Conservation (phyloP, 2,329 filamentous ascomycete species). For the Cytospora chrysosperma region DNA sequence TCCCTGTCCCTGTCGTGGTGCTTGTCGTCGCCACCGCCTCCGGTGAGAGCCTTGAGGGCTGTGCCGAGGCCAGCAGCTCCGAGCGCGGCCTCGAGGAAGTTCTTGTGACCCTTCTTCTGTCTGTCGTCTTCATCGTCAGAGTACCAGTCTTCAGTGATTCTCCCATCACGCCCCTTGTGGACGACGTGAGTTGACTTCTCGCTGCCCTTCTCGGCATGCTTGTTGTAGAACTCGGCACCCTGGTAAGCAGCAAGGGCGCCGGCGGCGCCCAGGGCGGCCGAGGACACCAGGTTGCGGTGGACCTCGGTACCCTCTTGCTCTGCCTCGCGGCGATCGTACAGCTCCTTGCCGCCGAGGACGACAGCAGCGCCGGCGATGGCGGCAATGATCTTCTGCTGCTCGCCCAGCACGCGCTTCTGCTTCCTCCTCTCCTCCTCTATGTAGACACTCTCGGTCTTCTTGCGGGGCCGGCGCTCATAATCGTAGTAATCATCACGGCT, state of each 20-base stretch:
- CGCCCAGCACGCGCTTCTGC: constrained; percentile 53
- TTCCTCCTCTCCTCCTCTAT: constrained; percentile 59
- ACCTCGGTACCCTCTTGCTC: constrained; percentile 49
- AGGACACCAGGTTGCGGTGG: constrained; percentile 58
- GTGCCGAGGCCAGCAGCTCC: constrained; percentile 61
- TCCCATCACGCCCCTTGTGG: constrained; percentile 54
- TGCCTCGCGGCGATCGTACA: constrained; percentile 62
- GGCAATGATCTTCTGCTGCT: constrained; percentile 66
- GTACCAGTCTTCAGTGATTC: constrained; percentile 51
- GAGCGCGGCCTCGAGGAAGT: constrained; percentile 62
- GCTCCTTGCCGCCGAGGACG: constrained; percentile 64
- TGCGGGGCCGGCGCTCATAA: constrained; percentile 49
- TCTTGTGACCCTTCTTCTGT: constrained; percentile 61
- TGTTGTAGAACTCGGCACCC: constrained; percentile 62
- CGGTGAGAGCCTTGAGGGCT: constrained; percentile 60
- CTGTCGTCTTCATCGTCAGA: constrained; percentile 55
- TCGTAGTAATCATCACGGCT: constrained; percentile 38
- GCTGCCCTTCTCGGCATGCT: constrained; percentile 55
- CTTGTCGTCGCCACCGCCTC: constrained; percentile 43
- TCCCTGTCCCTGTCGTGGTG: constrained; percentile 32
- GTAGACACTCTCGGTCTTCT: constrained; percentile 49
- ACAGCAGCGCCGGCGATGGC: constrained; percentile 64
- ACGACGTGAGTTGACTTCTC: constrained; percentile 53
- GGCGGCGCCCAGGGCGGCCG: constrained; percentile 61
- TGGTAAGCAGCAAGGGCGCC: constrained; percentile 64